Evolutionary conservation across 228 moss, liverwort and hornwort genomes (phyloP).

Genomic region (Sphagnum fallax): DNA sequence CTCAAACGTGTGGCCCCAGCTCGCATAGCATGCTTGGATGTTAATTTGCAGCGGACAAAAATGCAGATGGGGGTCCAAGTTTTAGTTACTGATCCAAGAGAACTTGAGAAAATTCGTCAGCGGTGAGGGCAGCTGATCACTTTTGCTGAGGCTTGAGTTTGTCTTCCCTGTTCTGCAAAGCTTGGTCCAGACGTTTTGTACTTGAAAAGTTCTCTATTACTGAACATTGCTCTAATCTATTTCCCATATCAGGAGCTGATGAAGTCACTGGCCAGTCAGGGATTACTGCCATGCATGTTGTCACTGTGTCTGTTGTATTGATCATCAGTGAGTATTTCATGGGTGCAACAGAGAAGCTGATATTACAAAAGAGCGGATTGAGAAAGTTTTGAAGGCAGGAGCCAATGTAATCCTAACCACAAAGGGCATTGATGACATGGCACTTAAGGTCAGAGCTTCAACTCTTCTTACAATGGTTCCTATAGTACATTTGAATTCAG

Average conservation of each 20-base stretch:
- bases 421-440: constrained; percentile 92
- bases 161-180: too few relatives aligned
- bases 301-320: too few relatives aligned
- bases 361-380: constrained; percentile 85
- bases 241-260: too few relatives aligned
- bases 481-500: neutral
- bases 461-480: neutral
- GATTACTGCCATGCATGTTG: too few relatives aligned
- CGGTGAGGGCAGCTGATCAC: constrained; percentile 30
- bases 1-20: constrained; percentile 72
- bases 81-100: constrained; percentile 79
- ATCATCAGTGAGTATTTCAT: neutral
- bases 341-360: constrained; percentile 61
- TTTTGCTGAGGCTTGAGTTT: too few relatives aligned
- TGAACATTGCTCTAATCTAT: too few relatives aligned
- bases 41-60: constrained; percentile 78
- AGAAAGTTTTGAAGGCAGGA: constrained; percentile 78
- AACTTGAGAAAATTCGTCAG: constrained; percentile 74
- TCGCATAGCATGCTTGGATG: constrained; percentile 81
- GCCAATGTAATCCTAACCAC: constrained; percentile 88
- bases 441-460: constrained; percentile 49
- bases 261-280: too few relatives aligned
- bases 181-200: too few relatives aligned
- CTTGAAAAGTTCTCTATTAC: too few relatives aligned
- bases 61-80: constrained; percentile 98